Base-by-base conservation (phyloP, 2,329 filamentous ascomycete genomes). In the Chrysoporthe puriensis region DNA sequence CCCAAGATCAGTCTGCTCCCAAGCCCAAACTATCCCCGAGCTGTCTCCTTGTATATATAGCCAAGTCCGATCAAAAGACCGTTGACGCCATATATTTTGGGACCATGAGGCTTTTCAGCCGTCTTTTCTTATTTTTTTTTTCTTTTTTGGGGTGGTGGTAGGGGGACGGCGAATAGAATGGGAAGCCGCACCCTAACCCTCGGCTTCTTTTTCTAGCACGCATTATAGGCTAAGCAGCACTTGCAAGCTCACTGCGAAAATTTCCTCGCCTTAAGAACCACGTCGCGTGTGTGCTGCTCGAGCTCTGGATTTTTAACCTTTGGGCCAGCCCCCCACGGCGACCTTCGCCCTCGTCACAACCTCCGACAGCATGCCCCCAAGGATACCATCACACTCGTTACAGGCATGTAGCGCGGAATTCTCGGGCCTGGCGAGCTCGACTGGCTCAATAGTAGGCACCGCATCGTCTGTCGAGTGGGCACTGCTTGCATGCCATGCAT, bases 351-450 rank as follows among this genome's bases (percentile, higher is more conserved):
- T 46, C 32, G n/a, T n/a, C 34, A 26, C n/a, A 18, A 14, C 18
- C 44, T 13, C 46, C 26, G 26, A 46, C 60, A 64, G 34, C n/a
- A 70, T 70, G 69, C 69, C 69, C 59, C 66, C 64, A 3, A 62
- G 69, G 52, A 46, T 70, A 66, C 62, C 68, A 18, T 48, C 68
- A 34, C 66, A 70, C 18, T 66, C 66, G 57, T 57, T 70, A 40
- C 67, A 62, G 46, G 61, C 59, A 18, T 66, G 63, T 48, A 66
- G 63, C 59, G 66, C 63, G 61, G 66, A 66, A 62, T 58, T 69
- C 43, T 56, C 66, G 57, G 66, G 66, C 64, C 36, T 64, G 43
- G 56, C 50, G 54, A 66, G 64, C 66, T 66, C 62, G 36, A 18
- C 50, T 44, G 54, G 62, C 65, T 63, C 63, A 26, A 48, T 57